phyloP scores from a whole-genome alignment of 352 stramenopile species.

The Nothophytophthora sp. region DNA sequence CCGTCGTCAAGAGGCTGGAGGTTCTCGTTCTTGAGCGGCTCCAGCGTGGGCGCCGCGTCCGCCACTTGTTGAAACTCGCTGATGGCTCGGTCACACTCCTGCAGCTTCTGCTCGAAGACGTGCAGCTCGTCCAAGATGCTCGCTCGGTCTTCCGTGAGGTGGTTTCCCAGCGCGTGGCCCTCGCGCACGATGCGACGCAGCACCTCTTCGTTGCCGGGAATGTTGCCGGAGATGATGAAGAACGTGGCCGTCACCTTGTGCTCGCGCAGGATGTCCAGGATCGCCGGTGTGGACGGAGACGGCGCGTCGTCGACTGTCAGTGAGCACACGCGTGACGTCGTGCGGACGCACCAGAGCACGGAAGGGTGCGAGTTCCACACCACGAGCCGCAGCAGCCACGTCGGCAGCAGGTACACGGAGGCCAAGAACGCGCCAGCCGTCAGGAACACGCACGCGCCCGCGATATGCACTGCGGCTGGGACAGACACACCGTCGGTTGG shows the following conservation, averaged over 20 bases:
- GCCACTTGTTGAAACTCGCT: conserved; percentile 33
- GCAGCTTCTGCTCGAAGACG: conserved; percentile 82
- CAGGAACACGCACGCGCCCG: conserved; percentile 22
- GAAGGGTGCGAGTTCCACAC: conserved; percentile 67
- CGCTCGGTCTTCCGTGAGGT: conserved; percentile 79
- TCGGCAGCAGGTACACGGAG: conserved; percentile 70
- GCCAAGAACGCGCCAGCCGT: conserved; percentile 33
- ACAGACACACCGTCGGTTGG: background rate
- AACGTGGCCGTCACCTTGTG: conserved; percentile 78
- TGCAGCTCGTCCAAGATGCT: conserved; percentile 81
- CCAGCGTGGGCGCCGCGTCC: background rate
- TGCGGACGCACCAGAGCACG: conserved; percentile 76
- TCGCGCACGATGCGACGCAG: conserved; percentile 78
- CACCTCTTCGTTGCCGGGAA: conserved; percentile 66
- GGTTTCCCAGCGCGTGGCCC: conserved; percentile 77
- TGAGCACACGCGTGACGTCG: conserved; percentile 51
- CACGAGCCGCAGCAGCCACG: conserved; percentile 69
- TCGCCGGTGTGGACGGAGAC: conserved; percentile 54
- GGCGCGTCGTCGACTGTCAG: conserved; percentile 85
- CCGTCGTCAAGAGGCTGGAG: conserved; percentile 1
- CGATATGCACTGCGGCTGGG: conserved; percentile 13
- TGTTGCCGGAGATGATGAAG: conserved; percentile 83
- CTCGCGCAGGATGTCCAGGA: conserved; percentile 73
- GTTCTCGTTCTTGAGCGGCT: conserved; percentile 17
- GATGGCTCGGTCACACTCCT: conserved; percentile 75